Evolutionary conservation across 148 eudicot genomes (phyloP), one percentile per base, ranked within the genome.

Genomic region (Rhododendron griersonianum): DNA sequence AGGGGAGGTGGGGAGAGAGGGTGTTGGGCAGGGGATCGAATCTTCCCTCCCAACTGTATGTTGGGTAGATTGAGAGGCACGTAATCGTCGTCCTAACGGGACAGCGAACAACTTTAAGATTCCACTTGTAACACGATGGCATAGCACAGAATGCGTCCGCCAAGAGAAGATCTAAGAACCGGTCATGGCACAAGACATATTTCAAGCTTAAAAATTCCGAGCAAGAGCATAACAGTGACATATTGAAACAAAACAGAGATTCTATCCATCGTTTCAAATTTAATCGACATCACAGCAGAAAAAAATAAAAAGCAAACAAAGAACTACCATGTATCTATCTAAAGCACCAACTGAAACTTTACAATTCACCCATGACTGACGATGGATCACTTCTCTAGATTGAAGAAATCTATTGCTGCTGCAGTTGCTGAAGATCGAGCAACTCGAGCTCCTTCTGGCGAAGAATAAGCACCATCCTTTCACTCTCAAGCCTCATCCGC

Each of bases 371-470:
- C 85, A 87, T 80, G 51, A 87, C 57, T 10, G 89, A 90, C 45
- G 95, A 89, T 5, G 90, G 92, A 19, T 90, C 91, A 33, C 78
- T 79, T 87, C 57, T 87, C 82, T 74, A 88, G 78, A 88, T 87
- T 23, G 89, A 37, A 28, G 90, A 86, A 83, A 44, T 45, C 53
- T 83, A 78, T 33, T 23, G 82, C 53, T 81, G 86, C 44, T 87
- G 82, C 74, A 59, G 87, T 19, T 87, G 88, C 3, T 88, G 91
- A 37, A 85, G 59, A 83, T 86, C 88, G 25, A 88, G 5, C 73
- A 91, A 61, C 85, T 95, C 94, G 16, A 97, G 81, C 88, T 97
- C 98, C 82, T 91, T 97, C 65, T 94, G 93, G 23, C 91, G 87
- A 25, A 97, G 78, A 39, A 95, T 81, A 25, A 97, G 93, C 47